Evolutionary conservation across 352 stramenopile genomes (phyloP).

Genomic region (Phytophthora syringae): DNA sequence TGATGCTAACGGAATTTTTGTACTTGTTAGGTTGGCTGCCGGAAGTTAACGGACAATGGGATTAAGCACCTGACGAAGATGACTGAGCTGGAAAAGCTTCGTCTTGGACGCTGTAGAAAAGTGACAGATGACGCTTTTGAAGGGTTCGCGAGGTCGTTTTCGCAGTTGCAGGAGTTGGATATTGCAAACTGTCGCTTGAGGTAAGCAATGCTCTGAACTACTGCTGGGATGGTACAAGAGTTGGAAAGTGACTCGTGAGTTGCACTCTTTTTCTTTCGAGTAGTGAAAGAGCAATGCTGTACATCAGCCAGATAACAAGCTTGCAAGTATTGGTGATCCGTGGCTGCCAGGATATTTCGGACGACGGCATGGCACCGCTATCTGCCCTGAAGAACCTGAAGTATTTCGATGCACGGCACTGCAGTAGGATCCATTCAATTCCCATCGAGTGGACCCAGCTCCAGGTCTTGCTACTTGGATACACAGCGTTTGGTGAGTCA

Average conservation of each 20-base stretch:
- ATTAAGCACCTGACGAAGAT: slow-evolving; percentile 55
- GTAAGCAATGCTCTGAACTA: slow-evolving; percentile 28
- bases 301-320: slow-evolving; percentile 41
- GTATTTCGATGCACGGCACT: slow-evolving; percentile 80
- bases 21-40: slow-evolving; percentile 56
- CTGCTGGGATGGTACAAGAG: neutral
- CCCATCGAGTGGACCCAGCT: slow-evolving; percentile 61
- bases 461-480: slow-evolving; percentile 59
- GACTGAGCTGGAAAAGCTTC: slow-evolving; percentile 55
- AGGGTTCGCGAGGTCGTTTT: slow-evolving; percentile 45
- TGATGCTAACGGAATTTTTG: neutral
- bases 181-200: slow-evolving; percentile 59
- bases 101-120: slow-evolving; percentile 59
- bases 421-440: slow-evolving; percentile 58
- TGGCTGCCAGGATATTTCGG: slow-evolving; percentile 44
- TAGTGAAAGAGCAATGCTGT: slow-evolving; percentile 40
- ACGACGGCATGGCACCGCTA: slow-evolving; percentile 44
- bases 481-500: slow-evolving; percentile 68
- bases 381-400: slow-evolving; percentile 40
- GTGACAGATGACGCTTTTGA: slow-evolving; percentile 61
- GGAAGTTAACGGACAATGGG: slow-evolving; percentile 58
- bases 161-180: slow-evolving; percentile 53
- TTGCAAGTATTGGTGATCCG: slow-evolving; percentile 56
- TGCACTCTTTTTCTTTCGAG: neutral
- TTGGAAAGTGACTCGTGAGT: neutral